Percentiles rank a stretch among this genome's conserved stretches.
phyloP scores from a whole-genome alignment of 306 rosid species.

The Carpinus fangiana region DNA sequence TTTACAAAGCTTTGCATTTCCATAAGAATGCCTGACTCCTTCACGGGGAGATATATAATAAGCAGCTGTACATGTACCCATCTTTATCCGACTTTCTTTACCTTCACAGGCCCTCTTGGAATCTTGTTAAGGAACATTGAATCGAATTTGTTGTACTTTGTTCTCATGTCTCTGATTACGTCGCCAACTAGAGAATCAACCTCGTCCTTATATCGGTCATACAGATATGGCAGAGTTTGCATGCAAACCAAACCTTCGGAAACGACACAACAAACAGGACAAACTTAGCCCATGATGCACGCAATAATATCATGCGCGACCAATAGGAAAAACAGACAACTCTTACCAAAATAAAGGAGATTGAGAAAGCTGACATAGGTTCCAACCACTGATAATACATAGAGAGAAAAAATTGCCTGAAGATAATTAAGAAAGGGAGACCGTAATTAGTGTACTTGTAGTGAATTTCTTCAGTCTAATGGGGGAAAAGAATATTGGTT shows the following conservation, averaged over 20 bases:
- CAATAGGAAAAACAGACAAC: slow-evolving; percentile 2
- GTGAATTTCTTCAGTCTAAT: slow-evolving; percentile 1
- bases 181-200: slow-evolving; percentile 47
- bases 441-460: not conserved
- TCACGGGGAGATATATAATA: not conserved
- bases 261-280: slow-evolving; percentile 21
- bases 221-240: slow-evolving; percentile 60
- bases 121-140: slow-evolving; percentile 64
- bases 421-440: slow-evolving; percentile 15
- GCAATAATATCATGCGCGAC: slow-evolving; percentile 1
- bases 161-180: slow-evolving; percentile 39
- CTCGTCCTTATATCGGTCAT: slow-evolving; percentile 62
- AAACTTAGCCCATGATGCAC: slow-evolving; percentile 9
- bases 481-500: not conserved
- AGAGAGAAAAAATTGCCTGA: slow-evolving; percentile 65
- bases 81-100: slow-evolving; percentile 52
- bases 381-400: slow-evolving; percentile 65
- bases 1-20: not conserved
- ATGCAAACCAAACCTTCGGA: slow-evolving; percentile 53
- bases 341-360: slow-evolving; percentile 69
- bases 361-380: slow-evolving; percentile 63
- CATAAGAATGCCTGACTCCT: slow-evolving; percentile 5
- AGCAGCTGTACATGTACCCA: not conserved
- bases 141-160: slow-evolving; percentile 44
- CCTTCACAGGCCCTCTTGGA: slow-evolving; percentile 77